Evolutionary conservation across 1,284 basidiomycete species (phyloP).

Genomic region (Marasmius oreades): DNA sequence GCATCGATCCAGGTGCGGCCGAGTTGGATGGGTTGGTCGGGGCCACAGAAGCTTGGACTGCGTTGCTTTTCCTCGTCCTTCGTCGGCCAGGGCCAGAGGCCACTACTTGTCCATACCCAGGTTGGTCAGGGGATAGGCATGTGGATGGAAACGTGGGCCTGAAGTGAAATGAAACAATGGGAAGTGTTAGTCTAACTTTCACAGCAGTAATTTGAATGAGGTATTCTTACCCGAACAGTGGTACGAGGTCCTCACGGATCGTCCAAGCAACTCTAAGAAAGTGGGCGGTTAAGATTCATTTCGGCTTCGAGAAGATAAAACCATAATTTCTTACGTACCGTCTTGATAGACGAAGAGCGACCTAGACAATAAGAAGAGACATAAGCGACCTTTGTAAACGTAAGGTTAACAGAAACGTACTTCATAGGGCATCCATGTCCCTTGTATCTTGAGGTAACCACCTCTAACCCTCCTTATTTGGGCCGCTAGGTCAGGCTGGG

Average conservation of each 20-base stretch:
- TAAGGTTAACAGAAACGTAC: constrained; percentile 33
- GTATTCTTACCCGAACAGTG: constrained; percentile 69
- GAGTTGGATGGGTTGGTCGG: not conserved
- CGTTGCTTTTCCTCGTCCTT: constrained; percentile 45
- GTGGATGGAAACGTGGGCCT: constrained; percentile 73
- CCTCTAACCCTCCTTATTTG: constrained; percentile 79
- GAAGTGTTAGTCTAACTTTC: constrained; percentile 5
- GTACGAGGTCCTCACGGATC: constrained; percentile 80
- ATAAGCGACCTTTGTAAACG: constrained; percentile 5
- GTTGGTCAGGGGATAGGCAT: constrained; percentile 76
- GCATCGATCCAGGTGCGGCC: constrained; percentile 13
- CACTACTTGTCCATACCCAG: constrained; percentile 78
- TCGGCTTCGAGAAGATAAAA: constrained; percentile 12
- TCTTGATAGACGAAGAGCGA: constrained; percentile 70
- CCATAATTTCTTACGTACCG: constrained; percentile 44
- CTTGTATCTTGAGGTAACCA: constrained; percentile 85
- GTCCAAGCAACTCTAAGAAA: constrained; percentile 74
- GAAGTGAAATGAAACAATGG: constrained; percentile 4
- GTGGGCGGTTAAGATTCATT: constrained; percentile 2
- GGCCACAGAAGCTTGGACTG: constrained; percentile 10
- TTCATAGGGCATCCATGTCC: constrained; percentile 89
- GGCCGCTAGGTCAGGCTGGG: constrained; percentile 78
- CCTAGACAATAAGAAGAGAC: constrained; percentile 34
- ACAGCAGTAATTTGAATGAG: not conserved
- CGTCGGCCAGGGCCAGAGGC: constrained; percentile 59